These are phyloP conservation scores for Picochlorum costavermella DNA, from an alignment of 139 green algal species.

Conservation along the genomic window DNA sequence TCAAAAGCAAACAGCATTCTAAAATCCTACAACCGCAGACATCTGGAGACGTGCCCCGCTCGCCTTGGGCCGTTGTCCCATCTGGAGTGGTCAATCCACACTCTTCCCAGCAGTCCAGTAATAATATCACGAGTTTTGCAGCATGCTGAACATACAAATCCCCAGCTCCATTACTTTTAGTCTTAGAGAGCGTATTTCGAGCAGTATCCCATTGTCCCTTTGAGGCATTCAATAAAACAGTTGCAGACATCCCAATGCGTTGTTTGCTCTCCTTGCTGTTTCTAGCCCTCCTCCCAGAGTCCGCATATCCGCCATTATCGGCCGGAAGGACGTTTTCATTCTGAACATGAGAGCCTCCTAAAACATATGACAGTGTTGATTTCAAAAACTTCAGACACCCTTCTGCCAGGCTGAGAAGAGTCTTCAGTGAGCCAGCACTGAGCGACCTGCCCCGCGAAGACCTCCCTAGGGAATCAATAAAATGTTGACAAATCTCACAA, in stretches of 20 bases:
- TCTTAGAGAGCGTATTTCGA: background rate
- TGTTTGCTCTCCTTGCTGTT: too few species aligned
- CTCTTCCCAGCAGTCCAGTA: background rate
- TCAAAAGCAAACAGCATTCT: background rate
- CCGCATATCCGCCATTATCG: too few species aligned
- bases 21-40: background rate
- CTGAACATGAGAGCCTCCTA: too few species aligned
- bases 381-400: constrained; percentile 15
- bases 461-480: constrained; percentile 45
- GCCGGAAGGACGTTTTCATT: too few species aligned
- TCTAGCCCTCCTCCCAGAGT: too few species aligned
- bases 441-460: constrained; percentile 38
- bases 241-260: too few species aligned
- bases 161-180: background rate
- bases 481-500: constrained; percentile 45
- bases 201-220: too few species aligned
- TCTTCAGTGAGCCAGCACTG: constrained; percentile 41
- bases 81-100: background rate
- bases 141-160: background rate
- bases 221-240: too few species aligned
- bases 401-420: constrained; percentile 31
- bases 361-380: background rate
- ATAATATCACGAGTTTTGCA: background rate
- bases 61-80: background rate
- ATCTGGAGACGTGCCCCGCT: background rate